Conservation (phyloP, 2,329 filamentous ascomycete genomes). For the Verticillium tricorpus region DNA sequence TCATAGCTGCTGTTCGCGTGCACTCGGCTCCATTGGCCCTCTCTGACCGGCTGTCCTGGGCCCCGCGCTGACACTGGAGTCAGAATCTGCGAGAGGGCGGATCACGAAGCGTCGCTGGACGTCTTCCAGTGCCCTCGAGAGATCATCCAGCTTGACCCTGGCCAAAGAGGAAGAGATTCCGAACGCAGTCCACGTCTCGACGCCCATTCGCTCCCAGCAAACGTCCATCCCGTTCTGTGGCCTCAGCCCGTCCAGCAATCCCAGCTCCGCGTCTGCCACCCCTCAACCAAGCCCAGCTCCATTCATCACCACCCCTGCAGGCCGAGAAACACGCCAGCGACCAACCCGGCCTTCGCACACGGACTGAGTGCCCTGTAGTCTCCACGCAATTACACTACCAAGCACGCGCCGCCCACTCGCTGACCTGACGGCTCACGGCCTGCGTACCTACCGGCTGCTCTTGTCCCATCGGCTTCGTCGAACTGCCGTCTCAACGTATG, state of each 20-base stretch:
- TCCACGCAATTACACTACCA: conserved; percentile 4
- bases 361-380: conserved; percentile 1
- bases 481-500: no score
- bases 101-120: background rate
- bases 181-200: background rate
- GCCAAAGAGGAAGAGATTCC: background rate
- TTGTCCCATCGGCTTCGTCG: background rate
- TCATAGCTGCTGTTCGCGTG: background rate
- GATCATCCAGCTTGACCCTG: background rate
- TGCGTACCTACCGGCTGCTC: background rate
- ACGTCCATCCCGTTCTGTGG: background rate
- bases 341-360: background rate
- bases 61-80: background rate
- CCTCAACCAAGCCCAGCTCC: background rate
- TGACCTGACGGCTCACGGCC: background rate
- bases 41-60: background rate
- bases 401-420: conserved; percentile 1
- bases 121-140: background rate
- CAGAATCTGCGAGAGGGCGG: background rate
- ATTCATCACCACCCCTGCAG: background rate
- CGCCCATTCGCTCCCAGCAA: background rate
- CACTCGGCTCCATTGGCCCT: background rate
- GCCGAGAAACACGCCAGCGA: conserved; percentile 1
- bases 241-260: background rate
- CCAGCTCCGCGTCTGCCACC: background rate